Evolutionary conservation across 768 basidiomycete genomes (phyloP).

Genomic region (Psilocybe tampanensis): DNA sequence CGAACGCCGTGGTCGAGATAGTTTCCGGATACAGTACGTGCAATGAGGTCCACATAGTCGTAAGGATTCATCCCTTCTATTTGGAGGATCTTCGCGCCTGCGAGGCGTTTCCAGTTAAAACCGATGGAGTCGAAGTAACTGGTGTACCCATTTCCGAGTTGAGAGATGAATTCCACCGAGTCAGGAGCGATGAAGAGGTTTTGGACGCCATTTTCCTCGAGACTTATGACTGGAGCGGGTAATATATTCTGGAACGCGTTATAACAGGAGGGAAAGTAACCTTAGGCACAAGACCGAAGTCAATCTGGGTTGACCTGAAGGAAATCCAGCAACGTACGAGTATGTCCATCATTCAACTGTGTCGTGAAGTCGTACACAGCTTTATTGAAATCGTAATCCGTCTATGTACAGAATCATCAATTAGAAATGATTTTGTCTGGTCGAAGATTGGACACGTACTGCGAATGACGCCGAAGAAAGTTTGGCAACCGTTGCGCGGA

Average conservation of each 20-base stretch:
- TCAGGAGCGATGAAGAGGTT: conserved; percentile 58
- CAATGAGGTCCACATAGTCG: conserved; percentile 57
- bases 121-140: conserved; percentile 46
- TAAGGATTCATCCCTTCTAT: conserved; percentile 58
- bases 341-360: conserved; percentile 67
- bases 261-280: conserved; percentile 62
- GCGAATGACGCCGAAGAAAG: conserved; percentile 51
- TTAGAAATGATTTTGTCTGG: neutral
- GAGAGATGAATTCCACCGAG: conserved; percentile 49
- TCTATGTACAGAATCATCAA: conserved; percentile 33
- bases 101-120: conserved; percentile 63
- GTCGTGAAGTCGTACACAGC: conserved; percentile 58
- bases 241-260: conserved; percentile 54
- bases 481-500: conserved; percentile 48
- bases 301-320: too few species aligned
- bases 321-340: conserved; percentile 42
- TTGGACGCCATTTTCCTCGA: conserved; percentile 48
- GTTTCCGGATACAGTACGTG: conserved; percentile 61
- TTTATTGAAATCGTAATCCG: conserved; percentile 67
- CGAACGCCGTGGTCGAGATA: conserved; percentile 66
- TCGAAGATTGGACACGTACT: conserved; percentile 29
- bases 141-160: conserved; percentile 48
- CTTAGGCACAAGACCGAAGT: conserved; percentile 28
- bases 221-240: conserved; percentile 55
- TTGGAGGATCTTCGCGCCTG: conserved; percentile 56